A percentile compares a stretch with the other conserved stretches of the same genome.
phyloP scores from a whole-genome alignment of 78 protist species.

The Dictyostelium purpureum region DNA sequence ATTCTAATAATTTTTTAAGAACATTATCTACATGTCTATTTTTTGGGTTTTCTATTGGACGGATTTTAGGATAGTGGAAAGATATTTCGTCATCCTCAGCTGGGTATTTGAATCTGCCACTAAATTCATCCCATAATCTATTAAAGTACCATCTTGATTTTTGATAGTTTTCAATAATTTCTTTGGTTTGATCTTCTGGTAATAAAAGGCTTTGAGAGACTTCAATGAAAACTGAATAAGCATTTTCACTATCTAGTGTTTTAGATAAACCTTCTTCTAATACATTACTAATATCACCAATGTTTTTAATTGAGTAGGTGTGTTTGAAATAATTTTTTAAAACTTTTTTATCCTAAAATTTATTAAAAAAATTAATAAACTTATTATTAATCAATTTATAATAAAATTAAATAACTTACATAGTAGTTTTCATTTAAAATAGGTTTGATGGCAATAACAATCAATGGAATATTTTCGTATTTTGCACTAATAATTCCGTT shows the following conservation, averaged over 20 bases:
- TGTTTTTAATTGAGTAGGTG: background rate
- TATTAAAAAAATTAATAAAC: background rate
- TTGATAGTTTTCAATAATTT: background rate
- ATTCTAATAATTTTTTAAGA: background rate
- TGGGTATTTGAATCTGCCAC: background rate
- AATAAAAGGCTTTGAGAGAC: background rate
- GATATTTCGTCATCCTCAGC: background rate
- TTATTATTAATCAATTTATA: background rate
- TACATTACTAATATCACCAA: background rate
- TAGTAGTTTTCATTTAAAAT: background rate
- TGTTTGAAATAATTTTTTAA: conserved; percentile 1
- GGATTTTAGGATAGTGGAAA: background rate
- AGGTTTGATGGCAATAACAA: conserved; percentile 15
- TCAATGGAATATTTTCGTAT: conserved; percentile 12
- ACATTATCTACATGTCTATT: background rate
- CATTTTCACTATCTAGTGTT: background rate
- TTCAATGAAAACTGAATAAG: background rate
- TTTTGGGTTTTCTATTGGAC: background rate
- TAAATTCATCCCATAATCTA: conserved; percentile 10
- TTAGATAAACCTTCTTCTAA: background rate
- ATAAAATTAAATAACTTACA: background rate
- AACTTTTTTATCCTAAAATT: conserved; percentile 9
- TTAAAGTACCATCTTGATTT: conserved; percentile 32
- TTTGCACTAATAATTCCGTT: conserved; percentile 14
- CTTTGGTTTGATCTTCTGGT: background rate